Evolutionary conservation across 306 rosid species (phyloP), one percentile per base, ranked within the genome.

Genomic region (Crataegus laevigata): DNA sequence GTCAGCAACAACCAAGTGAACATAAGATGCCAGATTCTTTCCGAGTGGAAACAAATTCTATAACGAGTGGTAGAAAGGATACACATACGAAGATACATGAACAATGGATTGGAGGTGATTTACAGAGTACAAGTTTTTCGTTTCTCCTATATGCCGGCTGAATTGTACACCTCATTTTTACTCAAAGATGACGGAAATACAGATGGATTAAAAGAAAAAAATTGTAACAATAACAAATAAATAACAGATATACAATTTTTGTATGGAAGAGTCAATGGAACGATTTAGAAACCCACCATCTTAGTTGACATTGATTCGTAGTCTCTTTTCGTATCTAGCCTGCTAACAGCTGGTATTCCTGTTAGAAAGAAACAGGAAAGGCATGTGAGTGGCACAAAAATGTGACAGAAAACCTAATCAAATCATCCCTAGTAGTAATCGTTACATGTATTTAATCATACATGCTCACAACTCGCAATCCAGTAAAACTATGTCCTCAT

Each of bases 101-200:
- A 85, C 82, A 60, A 77, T 38, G 80, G 69, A 60, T 75, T 38
- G 80, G 69, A 79, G 71, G 77, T 67, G 81, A 64, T 68, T 77
- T 72, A 80, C 79, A 84, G 11, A 59, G 69, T 74, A 78, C 84
- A 78, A 67, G 60, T 73, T 77, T 77, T 78, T 78, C 69, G 40
- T 66, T 79, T 52, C 65, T 51, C 71, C 26, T 34, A 36, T 74
- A 85, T 28, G 77, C 85, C 82, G 78, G 77, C 82, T 82, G 86
- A 82, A 83, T 77, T 84, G 82, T 83, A 82, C 87, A 82, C 74
- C 83, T 75, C 83, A 76, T 86, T 68, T 47, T 78, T 77, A 71
- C 87, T 59, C 61, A 61, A 80, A 47, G 75, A 74, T 69, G 76
- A 78, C 71, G 69, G 72, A 78, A 82, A 81, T 75, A 84, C 86